phyloP scores from a whole-genome alignment of 2,329 filamentous ascomycete species.

The Arachnomyces sp. region DNA sequence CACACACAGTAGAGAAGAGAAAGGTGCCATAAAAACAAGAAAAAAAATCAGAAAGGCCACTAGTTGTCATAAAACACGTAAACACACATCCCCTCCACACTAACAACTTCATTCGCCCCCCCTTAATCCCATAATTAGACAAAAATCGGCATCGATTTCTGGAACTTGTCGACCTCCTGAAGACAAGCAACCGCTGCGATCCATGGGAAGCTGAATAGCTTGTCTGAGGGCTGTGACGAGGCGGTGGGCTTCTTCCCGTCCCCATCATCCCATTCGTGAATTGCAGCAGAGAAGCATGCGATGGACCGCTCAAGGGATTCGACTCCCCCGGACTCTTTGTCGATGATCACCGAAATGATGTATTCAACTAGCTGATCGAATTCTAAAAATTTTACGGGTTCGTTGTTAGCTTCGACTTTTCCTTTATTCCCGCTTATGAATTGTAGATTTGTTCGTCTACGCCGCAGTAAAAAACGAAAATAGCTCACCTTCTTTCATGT shows the following conservation, averaged over 20 bases:
- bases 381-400: constrained; percentile 6
- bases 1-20: neutral
- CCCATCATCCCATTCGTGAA: constrained; percentile 3
- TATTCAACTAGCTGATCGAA: constrained; percentile 18
- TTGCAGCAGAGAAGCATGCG: constrained; percentile 18
- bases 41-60: too few species aligned
- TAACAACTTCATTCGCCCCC: neutral
- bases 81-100: too few species aligned
- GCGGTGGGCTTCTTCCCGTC: too few species aligned
- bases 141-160: constrained; percentile 22
- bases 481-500: constrained; percentile 17
- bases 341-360: constrained; percentile 15
- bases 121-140: neutral
- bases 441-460: too few species aligned
- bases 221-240: neutral
- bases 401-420: too few species aligned
- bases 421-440: too few species aligned
- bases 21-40: neutral
- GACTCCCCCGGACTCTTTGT: constrained; percentile 12
- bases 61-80: too few species aligned
- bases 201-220: constrained; percentile 19
- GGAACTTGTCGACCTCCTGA: constrained; percentile 18
- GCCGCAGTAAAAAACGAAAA: neutral
- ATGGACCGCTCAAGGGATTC: constrained; percentile 21
- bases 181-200: constrained; percentile 19